A percentile compares a stretch with the other conserved stretches of the same genome.
Conservation (phyloP, 2,329 filamentous ascomycete genomes). For the Colletotrichum australisinense region DNA sequence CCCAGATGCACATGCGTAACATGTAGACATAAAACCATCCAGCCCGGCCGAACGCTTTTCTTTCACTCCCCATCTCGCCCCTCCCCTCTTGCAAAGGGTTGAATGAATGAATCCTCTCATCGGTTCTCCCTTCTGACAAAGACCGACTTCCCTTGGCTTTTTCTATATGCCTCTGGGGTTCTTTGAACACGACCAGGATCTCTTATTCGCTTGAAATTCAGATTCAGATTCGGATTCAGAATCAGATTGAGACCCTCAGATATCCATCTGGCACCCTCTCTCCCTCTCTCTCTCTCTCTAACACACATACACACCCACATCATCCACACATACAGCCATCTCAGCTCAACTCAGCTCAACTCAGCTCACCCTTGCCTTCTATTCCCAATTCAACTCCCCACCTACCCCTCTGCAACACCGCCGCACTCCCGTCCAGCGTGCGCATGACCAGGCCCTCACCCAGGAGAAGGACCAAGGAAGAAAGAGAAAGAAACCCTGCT, state of each 20-base stretch:
- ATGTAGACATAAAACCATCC: constrained; percentile 35
- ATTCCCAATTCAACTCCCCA: not conserved
- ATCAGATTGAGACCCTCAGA: not conserved
- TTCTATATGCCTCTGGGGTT: not conserved
- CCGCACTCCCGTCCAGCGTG: not conserved
- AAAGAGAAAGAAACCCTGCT: not conserved
- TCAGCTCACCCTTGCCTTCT: not conserved
- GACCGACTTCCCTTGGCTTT: constrained; percentile 22
- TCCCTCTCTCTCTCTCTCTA: no score
- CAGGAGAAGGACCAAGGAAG: not conserved
- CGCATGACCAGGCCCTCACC: not conserved
- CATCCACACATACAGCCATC: not conserved
- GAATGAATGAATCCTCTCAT: constrained; percentile 21
- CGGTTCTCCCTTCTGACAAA: constrained; percentile 20
- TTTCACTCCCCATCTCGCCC: constrained; percentile 27
- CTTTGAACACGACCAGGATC: constrained; percentile 13
- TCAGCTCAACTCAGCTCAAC: not conserved
- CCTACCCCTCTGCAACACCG: not conserved
- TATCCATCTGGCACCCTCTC: constrained; percentile 5
- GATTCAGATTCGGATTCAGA: not conserved
- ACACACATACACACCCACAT: not conserved
- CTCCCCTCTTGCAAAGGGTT: constrained; percentile 14
- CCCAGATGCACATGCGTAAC: constrained; percentile 31
- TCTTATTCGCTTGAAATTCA: not conserved
- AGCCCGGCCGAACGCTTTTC: constrained; percentile 31